phyloP scores from a whole-genome alignment of 768 basidiomycete genomes.

The Boletus reticulatus region DNA sequence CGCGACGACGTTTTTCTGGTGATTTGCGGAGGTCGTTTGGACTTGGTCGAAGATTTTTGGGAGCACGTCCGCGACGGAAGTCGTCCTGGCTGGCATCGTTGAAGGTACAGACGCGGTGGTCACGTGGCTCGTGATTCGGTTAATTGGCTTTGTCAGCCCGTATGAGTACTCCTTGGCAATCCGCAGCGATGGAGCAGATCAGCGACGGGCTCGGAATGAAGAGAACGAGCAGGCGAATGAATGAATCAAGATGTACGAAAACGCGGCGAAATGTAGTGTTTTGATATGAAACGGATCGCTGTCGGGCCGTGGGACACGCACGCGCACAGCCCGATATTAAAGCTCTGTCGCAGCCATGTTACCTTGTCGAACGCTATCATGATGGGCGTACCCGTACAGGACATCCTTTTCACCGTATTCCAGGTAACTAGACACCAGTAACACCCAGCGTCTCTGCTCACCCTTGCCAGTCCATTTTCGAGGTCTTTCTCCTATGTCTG shows the following conservation, averaged over 20 bases:
- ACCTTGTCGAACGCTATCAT: background rate
- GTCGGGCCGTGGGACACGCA: background rate
- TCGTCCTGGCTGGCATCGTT: constrained; percentile 18
- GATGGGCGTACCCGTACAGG: constrained; percentile 12
- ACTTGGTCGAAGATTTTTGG: constrained; percentile 75
- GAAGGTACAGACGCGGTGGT: constrained; percentile 1
- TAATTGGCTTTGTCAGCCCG: too few relatives aligned
- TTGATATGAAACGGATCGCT: too few relatives aligned
- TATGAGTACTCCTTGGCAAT: too few relatives aligned
- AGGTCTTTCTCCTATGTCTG: constrained; percentile 84
- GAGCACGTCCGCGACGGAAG: constrained; percentile 9
- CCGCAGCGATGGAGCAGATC: too few relatives aligned
- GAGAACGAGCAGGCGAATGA: too few relatives aligned
- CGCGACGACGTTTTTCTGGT: constrained; percentile 85
- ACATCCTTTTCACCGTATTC: constrained; percentile 28
- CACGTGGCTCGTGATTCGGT: constrained; percentile 12
- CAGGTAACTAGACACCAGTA: constrained; percentile 11
- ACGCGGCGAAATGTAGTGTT: too few relatives aligned
- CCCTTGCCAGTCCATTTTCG: constrained; percentile 67
- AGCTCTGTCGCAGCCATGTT: background rate
- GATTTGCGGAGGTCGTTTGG: constrained; percentile 71
- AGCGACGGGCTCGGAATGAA: too few relatives aligned
- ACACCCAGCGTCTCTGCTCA: background rate
- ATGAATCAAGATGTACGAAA: too few relatives aligned
- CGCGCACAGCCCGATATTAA: too few relatives aligned